Conservation (phyloP, 1,284 basidiomycete species). For the Ceratobasidium sp. region DNA sequence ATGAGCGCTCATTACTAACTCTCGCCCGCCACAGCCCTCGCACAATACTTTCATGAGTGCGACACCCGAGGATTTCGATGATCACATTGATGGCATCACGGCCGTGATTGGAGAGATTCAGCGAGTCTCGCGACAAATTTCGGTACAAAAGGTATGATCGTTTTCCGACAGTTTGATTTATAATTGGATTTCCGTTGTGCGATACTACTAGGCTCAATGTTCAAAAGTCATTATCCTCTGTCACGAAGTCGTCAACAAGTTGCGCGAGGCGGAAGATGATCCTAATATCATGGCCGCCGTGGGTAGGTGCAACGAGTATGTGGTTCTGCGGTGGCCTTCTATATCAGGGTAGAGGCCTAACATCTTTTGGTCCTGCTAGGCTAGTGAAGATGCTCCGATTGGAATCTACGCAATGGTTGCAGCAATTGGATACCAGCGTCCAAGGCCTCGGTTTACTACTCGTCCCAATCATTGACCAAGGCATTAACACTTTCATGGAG, state of each 20-base stretch:
- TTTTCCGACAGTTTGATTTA: background rate
- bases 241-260: slow-evolving; percentile 25
- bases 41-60: background rate
- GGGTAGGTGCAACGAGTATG: background rate
- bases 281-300: background rate
- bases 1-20: slow-evolving; percentile 5
- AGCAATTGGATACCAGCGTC: background rate
- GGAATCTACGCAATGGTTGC: background rate
- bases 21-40: background rate
- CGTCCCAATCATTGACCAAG: background rate
- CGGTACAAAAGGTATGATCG: slow-evolving; percentile 14
- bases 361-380: background rate
- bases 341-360: background rate
- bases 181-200: no score
- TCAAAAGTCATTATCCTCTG: slow-evolving; percentile 9
- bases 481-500: background rate
- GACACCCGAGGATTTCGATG: slow-evolving; percentile 20
- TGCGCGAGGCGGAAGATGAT: slow-evolving; percentile 19
- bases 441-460: background rate
- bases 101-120: slow-evolving; percentile 11
- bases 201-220: slow-evolving; percentile 5
- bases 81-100: slow-evolving; percentile 6
- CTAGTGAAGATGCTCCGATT: background rate
- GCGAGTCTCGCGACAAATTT: background rate
- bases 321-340: background rate